Base-by-base conservation (phyloP, 352 stramenopile genomes). In the Phytopythium chamaehyphon region DNA sequence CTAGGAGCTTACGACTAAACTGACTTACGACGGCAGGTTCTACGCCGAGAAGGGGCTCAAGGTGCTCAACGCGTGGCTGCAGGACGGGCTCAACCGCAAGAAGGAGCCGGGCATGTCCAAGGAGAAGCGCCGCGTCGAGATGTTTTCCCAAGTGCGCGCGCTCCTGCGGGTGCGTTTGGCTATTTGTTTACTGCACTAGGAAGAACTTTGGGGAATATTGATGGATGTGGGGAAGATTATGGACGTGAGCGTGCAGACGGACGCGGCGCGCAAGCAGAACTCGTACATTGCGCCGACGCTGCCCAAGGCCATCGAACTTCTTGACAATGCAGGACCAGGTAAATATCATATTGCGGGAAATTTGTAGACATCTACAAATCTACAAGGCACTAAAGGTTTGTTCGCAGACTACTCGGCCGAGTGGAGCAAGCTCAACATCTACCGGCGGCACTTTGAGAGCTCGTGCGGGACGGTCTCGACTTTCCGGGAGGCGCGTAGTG, bases 141-240 rank as follows among this genome's bases (percentile, higher is more conserved):
- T 89, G 74, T 88, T 72, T 38, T 83, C 81, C 28, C 81, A 92
- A 78, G 70, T 92, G 62, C 81, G 76, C 28, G 81, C 81, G 16
- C 46, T 92, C 23, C 54, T 89, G 40, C 76, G 74, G 35, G 80
- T 88, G 51, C 57, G 71, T 47, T 37, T 55, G 2, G 11, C 16
- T 42, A 44, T 7, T 21, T 18, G 33, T 7, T 14, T 16, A 3
- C 4, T 16, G 18, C 10, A 16, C 19, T n/a, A 31, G 16, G 19
- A 24, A 24, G 9, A 8, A 19, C 38, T 31, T 22, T 2, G 12
- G 14, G 3, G 7, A 1, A 5, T 12, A 10, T 15, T 28, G 40
- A 9, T 36, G 31, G 31, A 21, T 9, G 7, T 5, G 15, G n/a
- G 7, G 44, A 23, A 88, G 74, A 71, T 90, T 51, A 61, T 92